phyloP scores from a whole-genome alignment of 2,329 filamentous ascomycete species.

The Clonostachys rhizophaga region DNA sequence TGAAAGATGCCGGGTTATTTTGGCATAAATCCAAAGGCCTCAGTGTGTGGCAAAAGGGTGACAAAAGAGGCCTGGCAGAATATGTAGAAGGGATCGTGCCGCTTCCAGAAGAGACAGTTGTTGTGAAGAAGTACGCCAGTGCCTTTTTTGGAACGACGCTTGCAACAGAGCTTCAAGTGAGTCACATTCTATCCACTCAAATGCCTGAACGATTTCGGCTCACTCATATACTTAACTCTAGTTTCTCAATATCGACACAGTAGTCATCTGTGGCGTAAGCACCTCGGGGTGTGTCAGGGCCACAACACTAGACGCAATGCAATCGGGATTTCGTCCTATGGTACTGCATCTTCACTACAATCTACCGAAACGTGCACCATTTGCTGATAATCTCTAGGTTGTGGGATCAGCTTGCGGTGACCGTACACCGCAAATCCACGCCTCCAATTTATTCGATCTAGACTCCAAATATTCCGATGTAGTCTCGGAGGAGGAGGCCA shows the following conservation, averaged over 20 bases:
- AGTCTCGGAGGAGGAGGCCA: slow-evolving; percentile 31
- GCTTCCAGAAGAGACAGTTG: slow-evolving; percentile 20
- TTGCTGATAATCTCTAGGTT: slow-evolving; percentile 17
- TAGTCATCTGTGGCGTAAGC: slow-evolving; percentile 40
- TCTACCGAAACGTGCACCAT: too few species aligned
- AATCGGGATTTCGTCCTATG: slow-evolving; percentile 36
- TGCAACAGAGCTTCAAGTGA: slow-evolving; percentile 26
- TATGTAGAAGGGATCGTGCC: slow-evolving; percentile 33
- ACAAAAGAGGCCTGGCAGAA: slow-evolving; percentile 26
- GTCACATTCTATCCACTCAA: slow-evolving; percentile 7
- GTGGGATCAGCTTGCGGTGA: slow-evolving; percentile 40
- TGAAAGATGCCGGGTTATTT: slow-evolving; percentile 38
- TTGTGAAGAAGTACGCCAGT: slow-evolving; percentile 36
- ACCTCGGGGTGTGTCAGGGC: slow-evolving; percentile 40
- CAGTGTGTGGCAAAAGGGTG: slow-evolving; percentile 30
- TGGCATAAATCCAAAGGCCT: slow-evolving; percentile 34
- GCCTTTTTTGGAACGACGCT: slow-evolving; percentile 40
- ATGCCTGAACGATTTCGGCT: too few species aligned
- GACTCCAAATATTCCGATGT: slow-evolving; percentile 41
- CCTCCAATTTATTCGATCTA: slow-evolving; percentile 37
- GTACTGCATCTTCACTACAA: slow-evolving; percentile 13
- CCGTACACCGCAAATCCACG: slow-evolving; percentile 33
- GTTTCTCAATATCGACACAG: slow-evolving; percentile 23
- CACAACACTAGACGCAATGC: slow-evolving; percentile 36
- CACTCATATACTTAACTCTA: background rate